Evolutionary conservation across 208 protist species (phyloP).

Genomic region (Naegleria lovaniensis): DNA sequence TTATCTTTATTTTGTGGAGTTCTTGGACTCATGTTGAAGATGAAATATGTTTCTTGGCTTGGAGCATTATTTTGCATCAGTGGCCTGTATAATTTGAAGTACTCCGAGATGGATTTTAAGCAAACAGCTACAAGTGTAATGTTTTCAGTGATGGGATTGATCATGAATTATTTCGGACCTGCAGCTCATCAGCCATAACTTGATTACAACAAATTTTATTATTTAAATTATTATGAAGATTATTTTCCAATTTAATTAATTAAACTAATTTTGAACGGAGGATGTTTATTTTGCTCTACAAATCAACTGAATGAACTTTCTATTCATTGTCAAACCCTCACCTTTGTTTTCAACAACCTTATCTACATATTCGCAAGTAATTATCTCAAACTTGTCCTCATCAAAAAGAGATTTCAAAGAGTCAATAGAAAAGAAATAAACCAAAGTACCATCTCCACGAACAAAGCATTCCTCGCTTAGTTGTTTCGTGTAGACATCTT

Average conservation of each 20-base stretch:
- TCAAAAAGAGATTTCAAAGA: background rate
- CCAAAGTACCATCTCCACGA: background rate
- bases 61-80: background rate
- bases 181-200: background rate
- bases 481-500: background rate
- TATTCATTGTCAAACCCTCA: background rate
- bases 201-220: background rate
- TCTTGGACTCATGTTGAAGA: constrained; percentile 5
- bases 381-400: background rate
- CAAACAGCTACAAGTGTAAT: background rate
- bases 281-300: background rate
- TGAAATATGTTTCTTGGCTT: background rate
- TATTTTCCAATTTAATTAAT: no score
- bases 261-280: no score
- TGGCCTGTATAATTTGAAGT: background rate
- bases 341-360: background rate
- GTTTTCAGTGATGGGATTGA: background rate
- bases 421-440: background rate
- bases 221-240: no score
- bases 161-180: constrained; percentile 24
- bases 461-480: background rate
- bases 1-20: background rate
- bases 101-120: background rate
- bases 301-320: background rate
- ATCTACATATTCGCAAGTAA: background rate